Conservation (phyloP, 2,329 filamentous ascomycete species). For the Ceratocystis huliohia region DNA sequence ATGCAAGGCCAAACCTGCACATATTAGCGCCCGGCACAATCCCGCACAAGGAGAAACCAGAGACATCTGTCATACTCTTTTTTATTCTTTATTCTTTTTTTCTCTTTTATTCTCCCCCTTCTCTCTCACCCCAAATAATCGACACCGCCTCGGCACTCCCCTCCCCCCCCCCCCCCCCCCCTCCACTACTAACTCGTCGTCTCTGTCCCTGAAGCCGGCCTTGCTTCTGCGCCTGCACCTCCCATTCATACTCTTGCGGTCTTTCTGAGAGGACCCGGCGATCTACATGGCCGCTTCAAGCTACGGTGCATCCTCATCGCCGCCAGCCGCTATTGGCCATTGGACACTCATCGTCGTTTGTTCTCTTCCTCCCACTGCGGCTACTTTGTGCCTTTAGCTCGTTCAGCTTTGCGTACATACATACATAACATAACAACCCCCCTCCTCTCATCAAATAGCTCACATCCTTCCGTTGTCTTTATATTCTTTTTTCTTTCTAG, state of each 20-base stretch:
- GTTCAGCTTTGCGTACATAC: background rate
- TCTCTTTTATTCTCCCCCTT: constrained; percentile 16
- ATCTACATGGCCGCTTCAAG: constrained; percentile 7
- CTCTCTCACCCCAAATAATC: background rate
- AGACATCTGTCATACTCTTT: constrained; percentile 8
- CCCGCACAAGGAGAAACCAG: constrained; percentile 1
- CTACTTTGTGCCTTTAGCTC: background rate
- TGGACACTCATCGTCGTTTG: background rate
- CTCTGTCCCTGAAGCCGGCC: constrained; percentile 16
- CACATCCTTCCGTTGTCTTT: constrained; percentile 10
- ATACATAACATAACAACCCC: background rate
- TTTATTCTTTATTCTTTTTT: constrained; percentile 20
- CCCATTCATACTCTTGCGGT: background rate
- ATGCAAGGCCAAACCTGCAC: background rate
- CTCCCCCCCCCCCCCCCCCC: background rate
- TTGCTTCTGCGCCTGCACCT: constrained; percentile 7
- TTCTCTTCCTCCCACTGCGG: background rate
- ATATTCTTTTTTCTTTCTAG: background rate
- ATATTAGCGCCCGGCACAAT: background rate
- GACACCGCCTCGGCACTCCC: background rate
- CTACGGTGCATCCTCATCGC: background rate
- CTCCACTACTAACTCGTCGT: background rate
- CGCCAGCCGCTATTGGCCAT: background rate
- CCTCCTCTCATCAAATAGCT: background rate
- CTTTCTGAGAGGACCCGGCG: constrained; percentile 5